Evolutionary conservation across 129 eudicot genomes (phyloP).

Genomic region (Artemisia annua): DNA sequence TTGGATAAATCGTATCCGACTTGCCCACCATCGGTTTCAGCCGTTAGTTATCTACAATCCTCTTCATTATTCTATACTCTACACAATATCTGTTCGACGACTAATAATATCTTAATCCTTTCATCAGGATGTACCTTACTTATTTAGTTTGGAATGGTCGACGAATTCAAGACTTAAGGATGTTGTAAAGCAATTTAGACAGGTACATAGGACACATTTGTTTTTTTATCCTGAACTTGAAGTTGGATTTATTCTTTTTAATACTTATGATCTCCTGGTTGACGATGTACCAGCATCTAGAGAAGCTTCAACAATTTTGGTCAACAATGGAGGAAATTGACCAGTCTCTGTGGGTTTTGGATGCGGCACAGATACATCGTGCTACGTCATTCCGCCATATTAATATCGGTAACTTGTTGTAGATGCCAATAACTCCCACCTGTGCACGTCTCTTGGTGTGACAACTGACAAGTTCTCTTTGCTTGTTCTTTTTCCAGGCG

Average conservation of each 20-base stretch:
- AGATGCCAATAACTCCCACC: background rate
- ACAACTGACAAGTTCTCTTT: conserved; percentile 7
- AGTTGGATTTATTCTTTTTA: background rate
- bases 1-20: conserved; percentile 58
- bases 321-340: conserved; percentile 62
- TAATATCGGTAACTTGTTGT: conserved; percentile 45
- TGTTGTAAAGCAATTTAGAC: conserved; percentile 62
- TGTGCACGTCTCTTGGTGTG: background rate
- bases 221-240: conserved; percentile 1
- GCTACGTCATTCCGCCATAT: conserved; percentile 60
- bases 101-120: conserved; percentile 1
- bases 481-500: conserved; percentile 40
- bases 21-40: conserved; percentile 66
- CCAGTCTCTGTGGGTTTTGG: conserved; percentile 52
- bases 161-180: conserved; percentile 59
- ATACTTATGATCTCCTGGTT: conserved; percentile 25
- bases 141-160: conserved; percentile 59
- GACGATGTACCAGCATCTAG: conserved; percentile 57
- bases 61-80: conserved; percentile 9
- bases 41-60: conserved; percentile 47
- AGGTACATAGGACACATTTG: conserved; percentile 42
- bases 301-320: conserved; percentile 80
- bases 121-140: conserved; percentile 69
- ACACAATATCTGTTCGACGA: background rate
- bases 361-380: conserved; percentile 47